Base-by-base conservation (phyloP, 1,284 basidiomycete species). In the Mycena citricolor region DNA sequence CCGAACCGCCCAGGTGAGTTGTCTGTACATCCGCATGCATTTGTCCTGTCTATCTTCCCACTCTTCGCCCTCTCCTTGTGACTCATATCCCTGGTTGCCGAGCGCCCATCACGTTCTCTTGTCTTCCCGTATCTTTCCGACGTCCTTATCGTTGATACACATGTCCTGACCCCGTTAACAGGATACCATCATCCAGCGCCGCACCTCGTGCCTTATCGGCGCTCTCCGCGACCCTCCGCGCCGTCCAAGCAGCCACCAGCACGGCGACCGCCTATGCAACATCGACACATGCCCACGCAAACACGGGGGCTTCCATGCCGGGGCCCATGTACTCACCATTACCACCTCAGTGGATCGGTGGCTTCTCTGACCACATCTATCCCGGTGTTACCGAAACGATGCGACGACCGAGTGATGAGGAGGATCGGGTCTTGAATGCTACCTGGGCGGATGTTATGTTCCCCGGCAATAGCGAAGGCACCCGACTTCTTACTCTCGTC, bases 401-500 rank as follows among this genome's bases (percentile, higher is more conserved):
- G n/a, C n/a, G n/a, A n/a, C n/a, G n/a, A n/a, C n/a, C n/a, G n/a
- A n/a, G n/a, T n/a, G n/a, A n/a, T n/a, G n/a, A n/a, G n/a, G n/a
- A n/a, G n/a, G n/a, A n/a, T n/a, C n/a, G n/a, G n/a, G n/a, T n/a
- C n/a, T n/a, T n/a, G n/a, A n/a, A n/a, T n/a, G n/a, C n/a, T n/a
- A n/a, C n/a, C n/a, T n/a, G n/a, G n/a, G n/a, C n/a, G n/a, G n/a
- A n/a, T n/a, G n/a, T n/a, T n/a, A n/a, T n/a, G n/a, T n/a, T n/a
- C n/a, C n/a, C n/a, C n/a, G n/a, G n/a, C n/a, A n/a, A n/a, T n/a
- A n/a, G n/a, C n/a, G n/a, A n/a, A n/a, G n/a, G n/a, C n/a, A n/a
- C n/a, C 19, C 69, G 75, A n/a, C 60, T 84, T 5, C 71, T 87
- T 8, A 61, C 85, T 32, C 62, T 86, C 8, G 79, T 72, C 0